Evolutionary conservation across 176 grass and related monocot species (phyloP), one percentile per base, ranked within the genome.

Genomic region (Oryza brachyantha): DNA sequence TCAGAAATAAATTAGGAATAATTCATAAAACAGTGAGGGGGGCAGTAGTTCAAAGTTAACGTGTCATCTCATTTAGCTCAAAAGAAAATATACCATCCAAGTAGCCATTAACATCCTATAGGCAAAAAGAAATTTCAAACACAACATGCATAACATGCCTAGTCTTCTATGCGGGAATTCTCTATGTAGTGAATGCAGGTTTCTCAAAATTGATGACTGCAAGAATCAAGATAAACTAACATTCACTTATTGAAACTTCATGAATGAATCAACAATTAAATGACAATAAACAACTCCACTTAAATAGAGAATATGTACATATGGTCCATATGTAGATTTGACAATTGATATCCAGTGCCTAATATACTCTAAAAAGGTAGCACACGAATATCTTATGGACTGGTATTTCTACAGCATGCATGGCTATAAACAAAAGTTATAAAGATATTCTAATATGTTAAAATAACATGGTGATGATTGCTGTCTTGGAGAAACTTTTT

Each of bases 51-150:
- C 40, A 65, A 80, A 88, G 7, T 65, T n/a, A 57, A 67, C 29
- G 35, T 21, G n/a, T 3, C 57, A 77, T 78, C 38, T 64, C 10
- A 83, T 68, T 87, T 37, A 66, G 43, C 58, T 83, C 73, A 83
- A 73, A 83, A 65, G 10, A 27, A 9, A 21, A 78, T 10, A 66
- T 82, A 78, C 9, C 7, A 54, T 37, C 27, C 29, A 59, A 60
- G 40, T 5, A 79, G 36, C 3, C 61, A 72, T 27, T 54, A 10
- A 29, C 68, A 61, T 78, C 42, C 25, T 38, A 16, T 59, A 72
- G 68, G 13, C 61, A 59, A 80, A 75, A 29, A 37, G 8, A 75
- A 72, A 42, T 54, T 80, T 76, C 35, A 45, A 69, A 43, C 32
- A 64, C 34, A 35, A 38, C 24, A 35, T 29, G 13, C 16, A 17